These are phyloP conservation scores for Entophlyctis luteolus DNA, from an alignment of 192 early-diverging fungal species.

Conservation along the genomic window DNA sequence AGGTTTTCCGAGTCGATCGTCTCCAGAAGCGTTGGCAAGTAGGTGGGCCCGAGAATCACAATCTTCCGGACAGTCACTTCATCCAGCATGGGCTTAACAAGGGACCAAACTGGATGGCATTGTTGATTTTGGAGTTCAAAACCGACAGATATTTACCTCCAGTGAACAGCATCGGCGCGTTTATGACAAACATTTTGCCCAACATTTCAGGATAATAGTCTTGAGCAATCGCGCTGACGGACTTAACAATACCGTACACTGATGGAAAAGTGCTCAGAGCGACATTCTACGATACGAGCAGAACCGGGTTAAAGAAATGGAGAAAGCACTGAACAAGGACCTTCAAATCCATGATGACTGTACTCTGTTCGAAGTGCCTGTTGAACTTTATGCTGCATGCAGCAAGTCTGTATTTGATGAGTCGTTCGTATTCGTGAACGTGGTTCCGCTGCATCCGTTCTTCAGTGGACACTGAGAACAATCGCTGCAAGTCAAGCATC, in stretches of 20 bases:
- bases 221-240: constrained; percentile 80
- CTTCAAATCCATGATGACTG: constrained; percentile 88
- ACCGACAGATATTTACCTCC: constrained; percentile 20
- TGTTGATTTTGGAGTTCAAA: background rate
- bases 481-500: constrained; percentile 56
- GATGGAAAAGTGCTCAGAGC: constrained; percentile 70
- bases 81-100: constrained; percentile 51
- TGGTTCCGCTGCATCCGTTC: constrained; percentile 72
- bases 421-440: constrained; percentile 71
- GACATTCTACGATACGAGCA: constrained; percentile 46
- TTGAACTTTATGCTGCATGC: constrained; percentile 68
- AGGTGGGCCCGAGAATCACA: constrained; percentile 39
- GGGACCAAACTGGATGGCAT: constrained; percentile 32
- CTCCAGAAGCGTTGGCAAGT: constrained; percentile 44
- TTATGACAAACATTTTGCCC: constrained; percentile 88
- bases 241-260: constrained; percentile 62
- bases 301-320: background rate
- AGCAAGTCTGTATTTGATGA: constrained; percentile 65
- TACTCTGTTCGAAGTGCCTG: constrained; percentile 74
- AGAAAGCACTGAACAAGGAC: background rate
- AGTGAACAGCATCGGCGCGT: constrained; percentile 84
- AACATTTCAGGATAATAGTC: constrained; percentile 93
- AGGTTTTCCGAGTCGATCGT: constrained; percentile 40
- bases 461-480: constrained; percentile 61
- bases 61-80: constrained; percentile 55